These are phyloP conservation scores for Amphicarpaea edgeworthii DNA, from an alignment of 306 rosid species.

Conservation along the genomic window DNA sequence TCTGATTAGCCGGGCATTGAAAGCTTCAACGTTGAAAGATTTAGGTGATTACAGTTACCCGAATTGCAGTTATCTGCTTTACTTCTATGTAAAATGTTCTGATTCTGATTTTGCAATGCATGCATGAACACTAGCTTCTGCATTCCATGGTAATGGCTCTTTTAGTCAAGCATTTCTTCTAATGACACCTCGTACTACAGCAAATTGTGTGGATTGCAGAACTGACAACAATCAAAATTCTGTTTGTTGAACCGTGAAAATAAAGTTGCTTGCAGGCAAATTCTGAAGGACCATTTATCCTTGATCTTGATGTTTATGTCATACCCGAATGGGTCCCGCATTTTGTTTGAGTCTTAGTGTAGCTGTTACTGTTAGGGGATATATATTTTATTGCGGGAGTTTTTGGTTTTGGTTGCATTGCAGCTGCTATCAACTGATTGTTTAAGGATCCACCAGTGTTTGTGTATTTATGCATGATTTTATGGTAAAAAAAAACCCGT, in stretches of 20 bases:
- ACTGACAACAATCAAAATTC: constrained; percentile 50
- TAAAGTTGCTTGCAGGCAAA: constrained; percentile 48
- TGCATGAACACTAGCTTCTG: constrained; percentile 51
- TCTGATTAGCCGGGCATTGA: constrained; percentile 62
- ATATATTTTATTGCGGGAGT: not conserved
- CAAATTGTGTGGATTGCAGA: constrained; percentile 46
- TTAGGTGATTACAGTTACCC: constrained; percentile 45
- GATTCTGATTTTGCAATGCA: constrained; percentile 51
- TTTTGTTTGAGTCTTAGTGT: not conserved
- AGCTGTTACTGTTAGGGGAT: constrained; percentile 13
- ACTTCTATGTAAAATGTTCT: constrained; percentile 52
- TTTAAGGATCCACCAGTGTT: not conserved
- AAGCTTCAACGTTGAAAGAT: constrained; percentile 28
- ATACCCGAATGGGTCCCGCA: not conserved
- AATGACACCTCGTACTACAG: constrained; percentile 47
- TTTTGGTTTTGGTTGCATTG: no score
- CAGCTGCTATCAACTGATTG: constrained; percentile 10
- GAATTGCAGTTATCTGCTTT: constrained; percentile 47
- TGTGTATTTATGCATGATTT: constrained; percentile 24
- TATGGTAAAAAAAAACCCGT: not conserved
- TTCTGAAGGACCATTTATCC: constrained; percentile 37
- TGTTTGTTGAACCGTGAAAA: constrained; percentile 49
- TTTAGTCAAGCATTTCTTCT: constrained; percentile 40
- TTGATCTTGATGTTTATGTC: not conserved
- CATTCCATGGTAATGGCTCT: constrained; percentile 55